phyloP scores from a whole-genome alignment of 768 basidiomycete species.

The Pholiota molesta region DNA sequence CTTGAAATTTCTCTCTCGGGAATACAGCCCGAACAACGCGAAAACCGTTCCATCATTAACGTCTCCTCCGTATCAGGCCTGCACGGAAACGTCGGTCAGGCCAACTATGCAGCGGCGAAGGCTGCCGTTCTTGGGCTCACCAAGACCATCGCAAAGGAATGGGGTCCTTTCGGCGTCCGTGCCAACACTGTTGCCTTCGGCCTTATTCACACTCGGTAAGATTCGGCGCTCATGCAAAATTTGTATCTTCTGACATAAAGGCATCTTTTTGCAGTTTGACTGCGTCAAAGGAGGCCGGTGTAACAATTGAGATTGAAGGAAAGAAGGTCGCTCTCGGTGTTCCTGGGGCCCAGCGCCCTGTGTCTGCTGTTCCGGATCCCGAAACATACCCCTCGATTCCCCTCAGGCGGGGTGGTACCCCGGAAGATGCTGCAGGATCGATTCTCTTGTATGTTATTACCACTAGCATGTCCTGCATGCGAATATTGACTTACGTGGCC shows the following conservation, averaged over 20 bases:
- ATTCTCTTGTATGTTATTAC: constrained; percentile 70
- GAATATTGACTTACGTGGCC: constrained; percentile 32
- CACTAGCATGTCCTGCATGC: neutral
- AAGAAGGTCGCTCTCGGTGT: constrained; percentile 86
- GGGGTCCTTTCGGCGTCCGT: constrained; percentile 82
- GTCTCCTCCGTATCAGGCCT: constrained; percentile 83
- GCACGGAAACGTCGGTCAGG: constrained; percentile 87
- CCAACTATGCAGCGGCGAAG: constrained; percentile 82
- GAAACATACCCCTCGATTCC: constrained; percentile 53
- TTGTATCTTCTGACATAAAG: neutral
- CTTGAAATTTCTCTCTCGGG: neutral
- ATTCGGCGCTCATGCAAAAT: constrained; percentile 2
- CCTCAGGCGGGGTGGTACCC: constrained; percentile 64
- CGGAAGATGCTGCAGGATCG: constrained; percentile 78
- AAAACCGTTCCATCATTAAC: constrained; percentile 78
- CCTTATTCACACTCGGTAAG: constrained; percentile 73
- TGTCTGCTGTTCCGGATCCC: constrained; percentile 27
- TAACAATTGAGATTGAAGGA: constrained; percentile 75
- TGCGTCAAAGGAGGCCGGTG: constrained; percentile 77
- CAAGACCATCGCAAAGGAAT: constrained; percentile 88
- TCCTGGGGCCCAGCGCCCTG: constrained; percentile 53
- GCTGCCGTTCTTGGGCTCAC: constrained; percentile 78
- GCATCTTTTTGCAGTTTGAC: constrained; percentile 55
- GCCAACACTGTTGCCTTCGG: constrained; percentile 84
- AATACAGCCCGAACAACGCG: constrained; percentile 52